Evolutionary conservation across 2,329 filamentous ascomycete species (phyloP).

Genomic region (Verticillium alfalfae): DNA sequence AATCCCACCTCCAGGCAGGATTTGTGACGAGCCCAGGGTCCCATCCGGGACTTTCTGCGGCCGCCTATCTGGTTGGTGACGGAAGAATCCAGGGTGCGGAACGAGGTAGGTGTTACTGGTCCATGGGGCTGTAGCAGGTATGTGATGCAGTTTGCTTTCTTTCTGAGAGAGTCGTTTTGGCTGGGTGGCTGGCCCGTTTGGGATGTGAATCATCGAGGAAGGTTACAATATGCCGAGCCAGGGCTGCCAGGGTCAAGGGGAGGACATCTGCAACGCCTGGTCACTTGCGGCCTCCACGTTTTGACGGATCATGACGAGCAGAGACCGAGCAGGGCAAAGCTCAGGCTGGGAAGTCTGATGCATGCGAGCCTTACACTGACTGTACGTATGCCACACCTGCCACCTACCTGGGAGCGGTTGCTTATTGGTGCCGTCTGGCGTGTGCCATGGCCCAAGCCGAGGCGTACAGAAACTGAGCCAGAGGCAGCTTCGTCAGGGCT

Average conservation of each 20-base stretch:
- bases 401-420: background rate
- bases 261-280: background rate
- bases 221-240: background rate
- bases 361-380: background rate
- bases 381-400: background rate
- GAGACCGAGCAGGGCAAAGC: background rate
- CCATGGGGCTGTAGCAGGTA: background rate
- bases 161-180: background rate
- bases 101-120: background rate
- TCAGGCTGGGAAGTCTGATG: background rate
- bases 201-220: background rate
- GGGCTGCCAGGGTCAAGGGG: background rate
- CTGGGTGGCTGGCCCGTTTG: background rate
- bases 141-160: background rate
- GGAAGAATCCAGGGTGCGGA: background rate
- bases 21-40: background rate
- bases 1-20: background rate
- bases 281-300: background rate
- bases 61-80: background rate
- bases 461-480: background rate
- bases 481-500: background rate
- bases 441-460: background rate
- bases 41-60: background rate
- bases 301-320: background rate
- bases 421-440: background rate